A percentile compares a stretch with the other conserved stretches of the same genome.
Evolutionary conservation across 768 basidiomycete genomes (phyloP).

Genomic region (Exsudoporus frostii): DNA sequence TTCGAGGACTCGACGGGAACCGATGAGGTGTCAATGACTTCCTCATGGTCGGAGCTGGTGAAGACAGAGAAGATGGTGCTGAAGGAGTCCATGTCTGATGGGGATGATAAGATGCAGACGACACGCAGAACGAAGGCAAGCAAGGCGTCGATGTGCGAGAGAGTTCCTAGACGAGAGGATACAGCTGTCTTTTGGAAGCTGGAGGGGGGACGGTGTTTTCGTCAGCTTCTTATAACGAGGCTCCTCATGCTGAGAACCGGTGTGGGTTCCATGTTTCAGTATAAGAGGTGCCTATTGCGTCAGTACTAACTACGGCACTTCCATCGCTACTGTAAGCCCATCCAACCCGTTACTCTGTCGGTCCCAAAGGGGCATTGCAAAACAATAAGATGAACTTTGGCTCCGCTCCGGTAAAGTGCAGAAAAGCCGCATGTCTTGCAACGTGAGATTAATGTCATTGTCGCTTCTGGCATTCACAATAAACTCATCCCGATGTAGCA

Average conservation of each 20-base stretch:
- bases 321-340: background rate
- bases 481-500: constrained; percentile 18
- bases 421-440: background rate
- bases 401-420: no score
- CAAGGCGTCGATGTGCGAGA: background rate
- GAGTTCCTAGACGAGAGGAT: background rate
- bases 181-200: constrained; percentile 3
- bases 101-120: background rate
- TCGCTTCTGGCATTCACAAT: constrained; percentile 17
- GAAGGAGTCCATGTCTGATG: constrained; percentile 23
- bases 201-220: background rate
- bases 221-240: constrained; percentile 16
- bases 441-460: constrained; percentile 9
- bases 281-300: background rate
- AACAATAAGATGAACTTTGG: constrained; percentile 22
- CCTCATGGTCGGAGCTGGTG: background rate
- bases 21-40: constrained; percentile 9
- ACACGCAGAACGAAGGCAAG: background rate
- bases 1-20: constrained; percentile 12
- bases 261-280: background rate
- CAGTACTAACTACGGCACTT: background rate
- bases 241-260: background rate
- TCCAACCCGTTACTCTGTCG: background rate
- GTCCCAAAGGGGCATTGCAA: constrained; percentile 4
- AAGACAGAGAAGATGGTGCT: constrained; percentile 17